These are phyloP conservation scores for Boletus barrowsii DNA, from an alignment of 768 basidiomycete species.

Conservation along the genomic window DNA sequence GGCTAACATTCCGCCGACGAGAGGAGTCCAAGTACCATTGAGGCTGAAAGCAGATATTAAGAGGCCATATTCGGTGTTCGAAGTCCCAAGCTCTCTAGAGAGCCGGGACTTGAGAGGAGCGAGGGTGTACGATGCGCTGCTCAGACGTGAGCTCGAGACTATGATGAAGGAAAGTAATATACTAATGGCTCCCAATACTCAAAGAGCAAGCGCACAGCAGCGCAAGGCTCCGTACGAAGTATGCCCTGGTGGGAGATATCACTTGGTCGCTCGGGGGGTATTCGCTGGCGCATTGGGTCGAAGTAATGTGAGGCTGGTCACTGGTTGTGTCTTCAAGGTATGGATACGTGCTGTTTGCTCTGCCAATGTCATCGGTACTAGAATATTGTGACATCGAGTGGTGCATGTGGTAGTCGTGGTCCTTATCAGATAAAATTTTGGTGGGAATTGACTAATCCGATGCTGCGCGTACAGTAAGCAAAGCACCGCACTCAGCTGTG, in stretches of 20 bases:
- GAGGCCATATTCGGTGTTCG: slow-evolving; percentile 75
- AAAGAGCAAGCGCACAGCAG: slow-evolving; percentile 70
- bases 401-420: not conserved
- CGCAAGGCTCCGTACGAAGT: slow-evolving; percentile 55
- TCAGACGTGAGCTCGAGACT: not conserved
- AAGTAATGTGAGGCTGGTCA: not conserved
- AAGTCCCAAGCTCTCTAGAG: slow-evolving; percentile 65
- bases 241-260: slow-evolving; percentile 33
- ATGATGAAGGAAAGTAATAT: slow-evolving; percentile 20
- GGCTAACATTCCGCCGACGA: slow-evolving; percentile 71
- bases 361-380: not conserved
- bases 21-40: slow-evolving; percentile 75
- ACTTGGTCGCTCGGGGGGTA: slow-evolving; percentile 3
- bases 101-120: slow-evolving; percentile 75
- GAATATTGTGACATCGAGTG: not conserved
- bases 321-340: not conserved
- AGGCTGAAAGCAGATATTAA: slow-evolving; percentile 75
- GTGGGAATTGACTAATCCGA: slow-evolving; percentile 16
- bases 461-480: too few relatives aligned
- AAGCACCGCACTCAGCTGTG: too few relatives aligned
- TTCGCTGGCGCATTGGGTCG: not conserved
- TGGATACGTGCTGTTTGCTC: not conserved
- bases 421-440: slow-evolving; percentile 27
- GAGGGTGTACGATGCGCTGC: slow-evolving; percentile 68
- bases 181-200: slow-evolving; percentile 80